Conservation (phyloP, 2,329 filamentous ascomycete species). For the Plectosphaerella plurivora region DNA sequence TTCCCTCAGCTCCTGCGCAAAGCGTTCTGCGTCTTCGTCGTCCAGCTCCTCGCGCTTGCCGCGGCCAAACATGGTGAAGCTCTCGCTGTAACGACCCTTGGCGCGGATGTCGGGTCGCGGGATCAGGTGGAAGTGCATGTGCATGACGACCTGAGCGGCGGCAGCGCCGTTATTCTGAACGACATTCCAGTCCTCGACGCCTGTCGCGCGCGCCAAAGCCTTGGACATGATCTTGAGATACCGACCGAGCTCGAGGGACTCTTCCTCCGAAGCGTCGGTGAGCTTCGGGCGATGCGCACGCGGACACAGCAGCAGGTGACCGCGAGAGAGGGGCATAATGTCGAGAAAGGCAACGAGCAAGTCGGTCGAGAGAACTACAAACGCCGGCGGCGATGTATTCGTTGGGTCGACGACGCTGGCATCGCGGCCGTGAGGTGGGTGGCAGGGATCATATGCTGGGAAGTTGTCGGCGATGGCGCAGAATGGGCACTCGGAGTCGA, state of each 20-base stretch:
- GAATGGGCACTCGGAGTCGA: slow-evolving; percentile 50
- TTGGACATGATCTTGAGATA: slow-evolving; percentile 69
- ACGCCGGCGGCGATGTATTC: slow-evolving; percentile 39
- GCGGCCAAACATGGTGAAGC: slow-evolving; percentile 80
- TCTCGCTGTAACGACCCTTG: slow-evolving; percentile 49
- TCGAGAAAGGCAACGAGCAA: slow-evolving; percentile 84
- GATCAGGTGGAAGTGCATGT: slow-evolving; percentile 94
- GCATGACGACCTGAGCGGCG: slow-evolving; percentile 87
- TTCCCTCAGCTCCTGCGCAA: slow-evolving; percentile 53
- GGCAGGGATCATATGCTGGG: slow-evolving; percentile 37
- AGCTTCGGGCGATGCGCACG: slow-evolving; percentile 75
- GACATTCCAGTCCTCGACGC: slow-evolving; percentile 85
- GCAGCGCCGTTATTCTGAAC: slow-evolving; percentile 92
- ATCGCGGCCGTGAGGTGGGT: slow-evolving; percentile 34
- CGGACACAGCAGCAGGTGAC: slow-evolving; percentile 80
- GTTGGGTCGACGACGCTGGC: slow-evolving; percentile 25
- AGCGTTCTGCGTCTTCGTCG: slow-evolving; percentile 62
- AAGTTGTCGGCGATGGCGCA: slow-evolving; percentile 53
- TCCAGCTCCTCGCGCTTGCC: slow-evolving; percentile 70
- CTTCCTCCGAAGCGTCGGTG: slow-evolving; percentile 59
- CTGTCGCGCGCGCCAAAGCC: slow-evolving; percentile 65
- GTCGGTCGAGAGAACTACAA: slow-evolving; percentile 73
- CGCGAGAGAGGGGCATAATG: slow-evolving; percentile 80
- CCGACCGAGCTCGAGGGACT: slow-evolving; percentile 62
- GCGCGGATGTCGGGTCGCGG: slow-evolving; percentile 68